Base-by-base conservation (phyloP, 371 early-diverging fungal genomes). In the Parasitella parasitica region DNA sequence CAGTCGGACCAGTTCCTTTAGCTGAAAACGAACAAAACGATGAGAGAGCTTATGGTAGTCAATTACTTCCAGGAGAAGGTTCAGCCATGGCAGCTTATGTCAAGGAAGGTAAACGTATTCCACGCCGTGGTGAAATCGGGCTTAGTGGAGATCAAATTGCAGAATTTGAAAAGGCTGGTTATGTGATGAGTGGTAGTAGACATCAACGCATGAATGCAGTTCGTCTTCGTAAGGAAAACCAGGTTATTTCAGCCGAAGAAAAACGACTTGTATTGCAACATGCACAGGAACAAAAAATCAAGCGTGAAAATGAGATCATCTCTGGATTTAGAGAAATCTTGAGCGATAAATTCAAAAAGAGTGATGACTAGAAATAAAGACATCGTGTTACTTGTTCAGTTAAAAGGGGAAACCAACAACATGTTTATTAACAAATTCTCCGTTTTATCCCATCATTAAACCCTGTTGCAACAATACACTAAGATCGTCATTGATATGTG, bases 61-160 rank as follows among this genome's bases (percentile, higher is more conserved):
- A 92, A 2, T 59, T 81, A 32, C 63, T 81, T 41, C 78, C 82
- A 28, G 78, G 82, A 71, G 78, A 81, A 77, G 82, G 82, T 63
- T 78, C 82, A 11, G 82, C 79, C 12, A 76, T 81, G 77, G 77
- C 78, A 18, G 82, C 79, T 64, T 96, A 90, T 77, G 89, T 95
- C 8, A 92, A 94, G 64, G 83, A 90, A 37, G 96, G 96, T 35
- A 95, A 96, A 76, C 93, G 97, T 71, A 96, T 97, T 63, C 97
- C 97, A 13, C 91, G 97, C 34, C 91, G 97, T 81, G 98, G 97
- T 83, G 97, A 97, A 81, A 95, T 97, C 73, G 97, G 97, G 39
- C 72, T 96, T 16, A 87, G 87, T 55, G 86, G 91, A 49, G 82
- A 90, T 24, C 82, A 94, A 72, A 97, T 97, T 70, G 85, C 87